These are phyloP conservation scores for Cladosporium cucumerinum DNA, from an alignment of 2,329 filamentous ascomycete species.

Conservation along the genomic window DNA sequence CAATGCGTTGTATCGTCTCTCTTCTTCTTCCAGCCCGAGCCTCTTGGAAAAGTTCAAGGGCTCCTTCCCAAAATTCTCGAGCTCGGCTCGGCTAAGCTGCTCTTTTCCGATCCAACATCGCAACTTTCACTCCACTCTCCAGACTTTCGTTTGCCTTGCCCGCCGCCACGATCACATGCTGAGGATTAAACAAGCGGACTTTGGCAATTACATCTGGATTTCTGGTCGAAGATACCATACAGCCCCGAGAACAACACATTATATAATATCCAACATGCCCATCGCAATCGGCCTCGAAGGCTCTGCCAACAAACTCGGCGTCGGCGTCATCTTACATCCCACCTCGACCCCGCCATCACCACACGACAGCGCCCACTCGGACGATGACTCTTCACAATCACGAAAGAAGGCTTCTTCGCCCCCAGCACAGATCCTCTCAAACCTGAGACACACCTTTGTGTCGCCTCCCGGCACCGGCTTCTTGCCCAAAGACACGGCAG, in stretches of 20 bases:
- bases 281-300: slow-evolving; percentile 78
- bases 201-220: not conserved
- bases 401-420: slow-evolving; percentile 27
- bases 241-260: not conserved
- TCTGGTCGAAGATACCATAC: not conserved
- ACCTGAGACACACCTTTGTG: slow-evolving; percentile 89
- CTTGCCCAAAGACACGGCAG: slow-evolving; percentile 91
- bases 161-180: slow-evolving; percentile 1
- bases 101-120: not conserved
- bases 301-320: slow-evolving; percentile 95
- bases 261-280: slow-evolving; percentile 32
- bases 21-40: not conserved
- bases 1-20: not conserved
- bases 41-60: not conserved
- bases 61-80: slow-evolving; percentile 7
- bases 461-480: slow-evolving; percentile 92
- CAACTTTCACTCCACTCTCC: slow-evolving; percentile 6
- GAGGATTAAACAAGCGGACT: not conserved
- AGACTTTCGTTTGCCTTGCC: not conserved
- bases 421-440: slow-evolving; percentile 73
- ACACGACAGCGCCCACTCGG: slow-evolving; percentile 35
- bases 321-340: slow-evolving; percentile 84
- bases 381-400: slow-evolving; percentile 25
- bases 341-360: slow-evolving; percentile 33
- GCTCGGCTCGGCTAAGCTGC: not conserved